Base-by-base conservation (phyloP, 805 yeast genomes). In the Kodamaea jinghongensis region DNA sequence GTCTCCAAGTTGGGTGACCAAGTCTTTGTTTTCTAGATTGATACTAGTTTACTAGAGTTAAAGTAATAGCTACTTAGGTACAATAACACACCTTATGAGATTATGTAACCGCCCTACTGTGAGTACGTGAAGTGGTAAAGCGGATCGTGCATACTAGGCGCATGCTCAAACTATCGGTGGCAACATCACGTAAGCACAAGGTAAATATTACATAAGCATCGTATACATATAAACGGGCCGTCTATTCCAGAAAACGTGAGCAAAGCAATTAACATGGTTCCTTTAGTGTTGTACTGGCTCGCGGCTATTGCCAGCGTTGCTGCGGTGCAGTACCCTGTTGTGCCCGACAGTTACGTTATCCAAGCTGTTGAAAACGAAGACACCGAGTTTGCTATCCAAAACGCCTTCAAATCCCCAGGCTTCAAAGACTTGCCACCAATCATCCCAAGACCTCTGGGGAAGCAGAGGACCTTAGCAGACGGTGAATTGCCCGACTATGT, bases 1-100 rank as follows among this genome's bases (percentile, higher is more conserved):
- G 86, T 90, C 32, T 81, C 95, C 34, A 88, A 89, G 65, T 76
- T 86, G 59, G 95, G 87, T 43, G 96, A 90, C 66, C 91, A 86
- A 69, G 83, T 88, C 27, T 90, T 89, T 66, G 86, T 86, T 26
- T 90, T 90, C 55, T 90, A 75, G 61, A 29, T 13, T 16, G 8
- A n/a, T 11, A 6, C 5, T 20, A 8, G 17, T 15, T 10, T 9
- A 15, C 32, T 10, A 16, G 17, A 9, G n/a, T 10, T 29, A 12
- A 15, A 29, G n/a, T 7, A 15, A 17, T 29, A 29, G 17, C 16
- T 29, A 16, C n/a, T n/a, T n/a, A n/a, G n/a, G n/a, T n/a, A n/a
- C n/a, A n/a, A n/a, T n/a, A n/a, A n/a, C n/a, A n/a, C n/a, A n/a
- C n/a, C n/a, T n/a, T n/a, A n/a, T n/a, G n/a, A n/a, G n/a, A n/a